Conservation (phyloP, 345 rosid genomes). For the Streptanthus diversifolius region DNA sequence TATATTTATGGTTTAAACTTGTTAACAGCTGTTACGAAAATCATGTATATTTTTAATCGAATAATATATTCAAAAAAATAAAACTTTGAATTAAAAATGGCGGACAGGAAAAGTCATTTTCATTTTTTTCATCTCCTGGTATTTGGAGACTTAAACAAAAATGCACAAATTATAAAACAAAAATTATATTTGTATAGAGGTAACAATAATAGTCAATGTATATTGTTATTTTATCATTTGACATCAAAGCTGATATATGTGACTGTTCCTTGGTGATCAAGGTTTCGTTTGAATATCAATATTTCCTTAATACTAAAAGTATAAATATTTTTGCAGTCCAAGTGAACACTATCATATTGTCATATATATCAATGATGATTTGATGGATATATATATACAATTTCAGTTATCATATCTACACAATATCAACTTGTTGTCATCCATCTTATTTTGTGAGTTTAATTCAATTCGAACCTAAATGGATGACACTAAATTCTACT, state of each 20-base stretch:
- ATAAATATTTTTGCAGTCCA: too few relatives aligned
- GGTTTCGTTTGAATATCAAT: too few relatives aligned
- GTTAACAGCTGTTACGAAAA: constrained; percentile 3
- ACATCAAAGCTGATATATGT: constrained; percentile 10
- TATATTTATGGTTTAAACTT: not conserved
- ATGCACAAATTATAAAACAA: not conserved
- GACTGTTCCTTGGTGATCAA: constrained; percentile 15
- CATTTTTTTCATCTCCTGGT: constrained; percentile 2
- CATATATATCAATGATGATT: too few relatives aligned
- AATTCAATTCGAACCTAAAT: too few relatives aligned
- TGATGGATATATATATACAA: too few relatives aligned
- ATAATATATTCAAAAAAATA: not conserved
- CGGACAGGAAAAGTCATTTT: constrained; percentile 8
- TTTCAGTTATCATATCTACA: too few relatives aligned
- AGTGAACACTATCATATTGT: too few relatives aligned
- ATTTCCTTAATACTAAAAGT: too few relatives aligned
- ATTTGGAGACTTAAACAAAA: not conserved
- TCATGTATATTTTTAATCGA: not conserved
- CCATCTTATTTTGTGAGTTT: too few relatives aligned
- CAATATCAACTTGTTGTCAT: too few relatives aligned
- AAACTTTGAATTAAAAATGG: not conserved
- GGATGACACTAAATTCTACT: too few relatives aligned
- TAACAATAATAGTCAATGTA: not conserved
- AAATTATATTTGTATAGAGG: not conserved
- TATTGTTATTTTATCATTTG: not conserved